Evolutionary conservation across 176 grass and related monocot genomes (phyloP), one percentile per base, ranked within the genome.

Genomic region (Bonia amplexicaulis): DNA sequence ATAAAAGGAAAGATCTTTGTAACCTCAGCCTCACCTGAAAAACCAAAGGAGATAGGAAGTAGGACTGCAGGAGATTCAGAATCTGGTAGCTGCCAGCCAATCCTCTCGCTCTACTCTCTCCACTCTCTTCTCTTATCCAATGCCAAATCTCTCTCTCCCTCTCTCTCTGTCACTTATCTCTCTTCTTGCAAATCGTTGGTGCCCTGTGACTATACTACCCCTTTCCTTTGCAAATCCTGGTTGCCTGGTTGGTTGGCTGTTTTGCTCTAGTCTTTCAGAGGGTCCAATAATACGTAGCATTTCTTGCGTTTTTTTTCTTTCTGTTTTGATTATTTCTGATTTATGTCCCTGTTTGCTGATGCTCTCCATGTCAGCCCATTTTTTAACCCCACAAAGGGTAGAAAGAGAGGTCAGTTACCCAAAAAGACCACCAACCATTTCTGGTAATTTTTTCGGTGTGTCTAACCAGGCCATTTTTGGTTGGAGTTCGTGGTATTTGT

Each of bases 111-210:
- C 77, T 71, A 49, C 23, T 41, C 33, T 14, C 49, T 70, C 77
- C 51, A 53, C 72, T 42, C 49, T 35, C 61, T 46, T 69, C 73
- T 69, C 52, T 52, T 83, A 59, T 67, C 84, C 74, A 78, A 48
- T 17, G 57, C 77, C 49, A 69, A 69, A 74, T 69, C 68, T 69
- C 46, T 17, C 29, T 12, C 76, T 62, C 42, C 47, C 67, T 53
- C 66, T 41, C 66, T 51, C 48, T 71, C 69, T 87, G 61, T 59
- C 80, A 37, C 29, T 20, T 85, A 63, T 77, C 66, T 58, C 84
- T 74, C 48, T 83, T 74, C 35, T 67, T 37, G 74, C 68, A 80
- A 74, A 87, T 90, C 80, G 80, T 90, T 87, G 84, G 80, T 67
- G 74, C 22, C 66, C 58, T 15, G 41, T 41, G 71, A 75, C 69